These are phyloP conservation scores for Dissophora ornata DNA, from an alignment of 192 early-diverging fungal species.

Conservation along the genomic window DNA sequence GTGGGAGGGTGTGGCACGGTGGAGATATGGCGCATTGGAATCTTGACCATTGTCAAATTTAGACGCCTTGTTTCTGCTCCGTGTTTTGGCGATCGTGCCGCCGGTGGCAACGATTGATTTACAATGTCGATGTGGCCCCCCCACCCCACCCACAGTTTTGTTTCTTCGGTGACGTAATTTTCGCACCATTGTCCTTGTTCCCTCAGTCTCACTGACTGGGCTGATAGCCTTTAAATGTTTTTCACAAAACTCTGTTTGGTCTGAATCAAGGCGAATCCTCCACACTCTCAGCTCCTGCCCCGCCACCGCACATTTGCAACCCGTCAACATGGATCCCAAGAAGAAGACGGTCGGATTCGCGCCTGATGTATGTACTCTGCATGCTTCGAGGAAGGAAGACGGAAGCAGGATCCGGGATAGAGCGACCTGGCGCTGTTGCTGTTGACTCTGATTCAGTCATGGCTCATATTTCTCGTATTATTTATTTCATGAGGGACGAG, in stretches of 20 bases:
- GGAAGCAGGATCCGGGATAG: slow-evolving; percentile 3
- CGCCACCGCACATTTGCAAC: neutral
- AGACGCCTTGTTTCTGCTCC: too few relatives aligned
- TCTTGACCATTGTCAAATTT: too few relatives aligned
- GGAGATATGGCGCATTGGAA: slow-evolving; percentile 4
- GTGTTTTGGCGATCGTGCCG: too few relatives aligned
- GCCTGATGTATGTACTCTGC: slow-evolving; percentile 34
- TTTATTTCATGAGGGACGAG: slow-evolving; percentile 5
- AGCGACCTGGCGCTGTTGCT: neutral
- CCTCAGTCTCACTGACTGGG: too few relatives aligned
- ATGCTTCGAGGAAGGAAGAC: neutral
- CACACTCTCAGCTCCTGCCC: neutral
- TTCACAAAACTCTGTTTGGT: neutral
- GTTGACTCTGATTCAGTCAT: slow-evolving; percentile 20
- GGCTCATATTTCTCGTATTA: slow-evolving; percentile 3
- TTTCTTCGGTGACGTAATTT: too few relatives aligned
- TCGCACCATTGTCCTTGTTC: too few relatives aligned
- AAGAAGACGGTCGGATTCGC: slow-evolving; percentile 56
- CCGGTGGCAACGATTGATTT: too few relatives aligned
- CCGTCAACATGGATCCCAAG: slow-evolving; percentile 48
- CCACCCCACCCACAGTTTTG: too few relatives aligned
- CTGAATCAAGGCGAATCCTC: neutral
- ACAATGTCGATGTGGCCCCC: too few relatives aligned
- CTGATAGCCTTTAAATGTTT: too few relatives aligned
- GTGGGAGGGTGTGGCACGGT: slow-evolving; percentile 30